These are phyloP conservation scores for cucumber (Cucumis sativus) DNA, from an alignment of 306 rosid species.

Conservation along the genomic window DNA sequence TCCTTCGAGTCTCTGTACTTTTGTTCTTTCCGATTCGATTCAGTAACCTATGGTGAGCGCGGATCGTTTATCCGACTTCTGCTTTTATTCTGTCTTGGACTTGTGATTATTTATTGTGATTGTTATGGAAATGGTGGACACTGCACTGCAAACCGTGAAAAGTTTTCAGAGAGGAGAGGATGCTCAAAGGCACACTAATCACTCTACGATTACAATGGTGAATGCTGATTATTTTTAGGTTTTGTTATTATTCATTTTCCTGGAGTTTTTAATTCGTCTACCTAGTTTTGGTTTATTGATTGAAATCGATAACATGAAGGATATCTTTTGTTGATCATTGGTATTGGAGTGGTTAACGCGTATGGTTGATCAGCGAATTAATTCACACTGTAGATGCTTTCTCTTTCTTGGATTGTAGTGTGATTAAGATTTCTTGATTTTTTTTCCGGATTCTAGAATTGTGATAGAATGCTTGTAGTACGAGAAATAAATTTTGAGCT, in stretches of 20 bases:
- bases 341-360: not conserved
- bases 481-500: not conserved
- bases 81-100: not conserved
- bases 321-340: not conserved
- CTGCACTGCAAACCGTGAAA: conserved; percentile 44
- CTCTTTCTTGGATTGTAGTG: not conserved
- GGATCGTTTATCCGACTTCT: not conserved
- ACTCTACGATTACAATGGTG: not conserved
- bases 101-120: not conserved
- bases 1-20: conserved; percentile 18
- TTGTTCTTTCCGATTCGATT: not conserved
- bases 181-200: conserved; percentile 23
- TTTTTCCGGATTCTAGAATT: not conserved
- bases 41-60: no score
- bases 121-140: conserved; percentile 76
- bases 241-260: not conserved
- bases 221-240: not conserved
- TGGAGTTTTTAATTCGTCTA: not conserved
- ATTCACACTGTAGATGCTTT: not conserved
- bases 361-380: not conserved
- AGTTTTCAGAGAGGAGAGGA: conserved; percentile 56
- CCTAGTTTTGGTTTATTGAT: not conserved
- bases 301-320: not conserved
- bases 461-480: not conserved
- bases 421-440: not conserved